phyloP scores from a whole-genome alignment of 495 filamentous ascomycete genomes.

The Annulohypoxylon stygium region DNA sequence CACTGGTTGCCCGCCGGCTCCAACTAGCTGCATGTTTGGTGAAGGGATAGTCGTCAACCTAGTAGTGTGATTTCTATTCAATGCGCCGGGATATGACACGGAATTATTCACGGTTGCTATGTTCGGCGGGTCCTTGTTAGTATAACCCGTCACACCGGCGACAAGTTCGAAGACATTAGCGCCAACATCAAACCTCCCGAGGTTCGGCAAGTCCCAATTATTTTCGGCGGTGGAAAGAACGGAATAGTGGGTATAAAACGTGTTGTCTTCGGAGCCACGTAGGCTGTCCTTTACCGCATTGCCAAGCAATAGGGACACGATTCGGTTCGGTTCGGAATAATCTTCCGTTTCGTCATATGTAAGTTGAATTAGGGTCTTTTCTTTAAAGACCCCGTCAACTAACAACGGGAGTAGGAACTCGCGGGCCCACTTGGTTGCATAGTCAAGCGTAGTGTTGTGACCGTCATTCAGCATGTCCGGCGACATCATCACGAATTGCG shows the following conservation, averaged over 20 bases:
- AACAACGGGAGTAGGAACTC: constrained; percentile 71
- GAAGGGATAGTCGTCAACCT: constrained; percentile 53
- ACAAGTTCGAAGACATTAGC: constrained; percentile 76
- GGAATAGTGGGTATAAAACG: constrained; percentile 80
- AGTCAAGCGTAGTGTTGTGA: constrained; percentile 73
- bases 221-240: constrained; percentile 72
- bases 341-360: constrained; percentile 75
- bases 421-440: constrained; percentile 69
- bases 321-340: constrained; percentile 69
- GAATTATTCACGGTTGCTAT: constrained; percentile 71
- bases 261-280: constrained; percentile 71
- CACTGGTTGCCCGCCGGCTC: constrained; percentile 58
- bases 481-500: constrained; percentile 74
- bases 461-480: constrained; percentile 81
- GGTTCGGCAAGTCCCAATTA: constrained; percentile 76
- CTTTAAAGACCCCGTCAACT: constrained; percentile 68
- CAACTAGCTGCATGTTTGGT: constrained; percentile 60
- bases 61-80: constrained; percentile 55
- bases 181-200: constrained; percentile 79
- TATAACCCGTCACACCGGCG: constrained; percentile 69
- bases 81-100: constrained; percentile 71
- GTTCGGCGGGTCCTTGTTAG: constrained; percentile 68
- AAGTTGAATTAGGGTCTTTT: constrained; percentile 72
- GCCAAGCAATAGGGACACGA: constrained; percentile 73
- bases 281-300: constrained; percentile 69